phyloP scores from a whole-genome alignment of 257 asterid genomes.

The Verbena officinalis region DNA sequence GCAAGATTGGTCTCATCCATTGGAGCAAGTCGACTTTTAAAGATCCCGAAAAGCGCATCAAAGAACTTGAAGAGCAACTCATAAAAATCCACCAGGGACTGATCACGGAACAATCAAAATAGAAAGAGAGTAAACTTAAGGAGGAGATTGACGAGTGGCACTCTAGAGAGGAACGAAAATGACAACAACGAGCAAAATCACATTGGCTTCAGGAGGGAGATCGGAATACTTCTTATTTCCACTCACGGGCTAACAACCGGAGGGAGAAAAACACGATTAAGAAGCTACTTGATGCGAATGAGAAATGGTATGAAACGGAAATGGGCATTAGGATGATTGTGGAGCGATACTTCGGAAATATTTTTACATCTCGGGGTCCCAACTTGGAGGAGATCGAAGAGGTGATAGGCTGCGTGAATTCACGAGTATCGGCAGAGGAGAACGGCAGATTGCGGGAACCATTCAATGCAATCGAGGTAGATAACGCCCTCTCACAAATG shows the following conservation, averaged over 20 bases:
- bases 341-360: too few relatives aligned
- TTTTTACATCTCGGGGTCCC: too few relatives aligned
- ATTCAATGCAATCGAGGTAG: not conserved
- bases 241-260: not conserved
- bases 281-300: not conserved
- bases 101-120: too few relatives aligned
- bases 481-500: not conserved
- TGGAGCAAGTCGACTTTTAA: too few relatives aligned
- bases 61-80: too few relatives aligned
- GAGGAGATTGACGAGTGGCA: too few relatives aligned
- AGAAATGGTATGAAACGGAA: not conserved
- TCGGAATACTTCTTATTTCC: not conserved
- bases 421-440: not conserved
- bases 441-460: not conserved
- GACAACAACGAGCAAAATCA: not conserved
- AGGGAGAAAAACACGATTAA: not conserved
- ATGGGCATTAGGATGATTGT: too few relatives aligned
- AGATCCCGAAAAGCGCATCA: too few relatives aligned
- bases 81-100: too few relatives aligned
- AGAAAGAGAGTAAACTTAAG: too few relatives aligned
- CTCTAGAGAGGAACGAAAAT: not conserved
- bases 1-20: too few relatives aligned
- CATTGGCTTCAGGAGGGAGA: not conserved
- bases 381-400: too few relatives aligned
- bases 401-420: not conserved